phyloP scores from a whole-genome alignment of 257 asterid species.

The Nicotiana tabacum region DNA sequence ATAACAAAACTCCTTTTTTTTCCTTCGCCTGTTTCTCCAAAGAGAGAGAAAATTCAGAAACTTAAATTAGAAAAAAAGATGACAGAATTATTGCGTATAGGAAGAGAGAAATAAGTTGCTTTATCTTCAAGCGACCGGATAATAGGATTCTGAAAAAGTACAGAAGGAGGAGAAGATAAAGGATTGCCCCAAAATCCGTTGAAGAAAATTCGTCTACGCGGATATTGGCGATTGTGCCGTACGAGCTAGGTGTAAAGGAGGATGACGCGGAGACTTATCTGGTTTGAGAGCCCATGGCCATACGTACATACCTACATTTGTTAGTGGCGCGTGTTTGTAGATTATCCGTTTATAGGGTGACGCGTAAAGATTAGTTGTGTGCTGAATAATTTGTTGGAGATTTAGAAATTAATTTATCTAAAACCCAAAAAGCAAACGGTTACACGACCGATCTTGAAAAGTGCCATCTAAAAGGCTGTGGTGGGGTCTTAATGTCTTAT shows the following conservation, averaged over 20 bases:
- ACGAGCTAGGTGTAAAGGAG: not conserved
- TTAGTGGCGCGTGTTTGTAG: not conserved
- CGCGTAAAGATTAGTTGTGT: not conserved
- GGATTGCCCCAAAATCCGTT: not conserved
- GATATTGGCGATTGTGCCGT: not conserved
- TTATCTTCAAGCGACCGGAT: not conserved
- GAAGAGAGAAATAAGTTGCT: not conserved
- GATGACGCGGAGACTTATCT: not conserved
- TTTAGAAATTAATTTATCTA: not conserved
- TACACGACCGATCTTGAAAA: no score
- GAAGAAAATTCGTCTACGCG: not conserved
- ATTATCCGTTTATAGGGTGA: not conserved
- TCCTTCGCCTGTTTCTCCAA: not conserved
- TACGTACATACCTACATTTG: not conserved
- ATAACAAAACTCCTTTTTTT: not conserved
- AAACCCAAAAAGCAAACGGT: no score
- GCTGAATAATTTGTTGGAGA: not conserved
- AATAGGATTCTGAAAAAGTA: not conserved
- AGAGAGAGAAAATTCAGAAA: not conserved
- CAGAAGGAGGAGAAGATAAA: not conserved
- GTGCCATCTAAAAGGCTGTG: no score
- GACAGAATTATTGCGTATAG: not conserved
- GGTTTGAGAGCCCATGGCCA: not conserved
- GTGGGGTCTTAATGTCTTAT: no score
- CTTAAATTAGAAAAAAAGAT: not conserved